Evolutionary conservation across 805 yeast species (phyloP).

Genomic region (Nakazawaea ishiwadae): DNA sequence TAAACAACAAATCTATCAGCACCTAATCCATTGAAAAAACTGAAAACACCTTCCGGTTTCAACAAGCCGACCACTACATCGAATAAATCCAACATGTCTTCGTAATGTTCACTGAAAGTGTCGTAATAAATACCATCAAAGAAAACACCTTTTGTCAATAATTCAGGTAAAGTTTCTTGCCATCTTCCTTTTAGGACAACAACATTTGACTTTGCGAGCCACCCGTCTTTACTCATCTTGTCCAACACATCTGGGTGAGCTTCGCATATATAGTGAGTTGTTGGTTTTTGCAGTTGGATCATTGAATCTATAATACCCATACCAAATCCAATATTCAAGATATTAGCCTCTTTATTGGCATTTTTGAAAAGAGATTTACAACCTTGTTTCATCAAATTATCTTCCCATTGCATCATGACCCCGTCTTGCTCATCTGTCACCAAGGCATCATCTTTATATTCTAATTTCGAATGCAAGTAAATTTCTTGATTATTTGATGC

Average conservation of each 20-base stretch:
- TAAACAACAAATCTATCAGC: conserved; percentile 72
- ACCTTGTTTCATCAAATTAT: conserved; percentile 73
- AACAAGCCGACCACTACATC: conserved; percentile 78
- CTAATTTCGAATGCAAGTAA: conserved; percentile 61
- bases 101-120: conserved; percentile 88
- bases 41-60: conserved; percentile 78
- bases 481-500: conserved; percentile 64
- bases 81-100: conserved; percentile 81
- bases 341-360: conserved; percentile 33
- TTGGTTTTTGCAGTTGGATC: conserved; percentile 56
- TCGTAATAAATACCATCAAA: conserved; percentile 93
- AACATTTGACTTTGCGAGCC: conserved; percentile 74
- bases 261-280: conserved; percentile 82
- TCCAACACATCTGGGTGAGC: conserved; percentile 89
- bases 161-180: conserved; percentile 74
- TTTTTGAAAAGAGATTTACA: conserved; percentile 66
- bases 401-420: conserved; percentile 98
- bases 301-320: conserved; percentile 91
- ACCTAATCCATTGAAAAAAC: conserved; percentile 89
- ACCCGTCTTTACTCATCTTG: conserved; percentile 68
- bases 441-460: conserved; percentile 63
- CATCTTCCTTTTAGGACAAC: conserved; percentile 83
- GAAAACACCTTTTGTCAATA: conserved; percentile 61
- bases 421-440: conserved; percentile 78
- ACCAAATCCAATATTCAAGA: conserved; percentile 90